Conservation (phyloP, 352 stramenopile species). For the Globisporangium ultimum region DNA sequence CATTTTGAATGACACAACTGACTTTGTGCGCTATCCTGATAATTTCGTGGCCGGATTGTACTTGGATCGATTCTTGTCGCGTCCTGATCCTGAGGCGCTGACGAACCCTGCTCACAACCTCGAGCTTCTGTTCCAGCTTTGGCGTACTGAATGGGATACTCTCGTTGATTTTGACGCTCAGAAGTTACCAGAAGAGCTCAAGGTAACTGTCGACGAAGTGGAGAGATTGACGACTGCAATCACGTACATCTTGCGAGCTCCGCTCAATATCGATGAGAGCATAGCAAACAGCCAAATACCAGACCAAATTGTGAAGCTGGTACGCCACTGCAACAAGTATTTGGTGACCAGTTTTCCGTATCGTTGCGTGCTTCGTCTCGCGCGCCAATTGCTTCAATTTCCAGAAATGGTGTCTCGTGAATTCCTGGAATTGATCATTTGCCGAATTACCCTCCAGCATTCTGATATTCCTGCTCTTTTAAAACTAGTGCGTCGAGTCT, state of each 20-base stretch:
- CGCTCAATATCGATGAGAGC: constrained; percentile 63
- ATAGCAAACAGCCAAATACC: constrained; percentile 67
- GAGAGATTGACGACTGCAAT: constrained; percentile 75
- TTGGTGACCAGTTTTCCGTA: constrained; percentile 74
- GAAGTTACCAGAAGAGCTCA: constrained; percentile 52
- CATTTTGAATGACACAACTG: constrained; percentile 59
- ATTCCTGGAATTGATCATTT: constrained; percentile 72
- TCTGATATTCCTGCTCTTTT: constrained; percentile 62
- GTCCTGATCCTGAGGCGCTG: constrained; percentile 63
- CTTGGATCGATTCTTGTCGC: constrained; percentile 67
- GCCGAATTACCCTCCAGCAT: constrained; percentile 65
- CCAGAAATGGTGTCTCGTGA: constrained; percentile 59
- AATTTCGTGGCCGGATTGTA: constrained; percentile 78
- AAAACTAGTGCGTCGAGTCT: constrained; percentile 68
- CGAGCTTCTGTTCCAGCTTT: constrained; percentile 70
- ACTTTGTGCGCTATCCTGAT: constrained; percentile 54
- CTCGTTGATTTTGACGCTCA: constrained; percentile 63
- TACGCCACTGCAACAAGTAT: constrained; percentile 72
- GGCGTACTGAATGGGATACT: constrained; percentile 51
- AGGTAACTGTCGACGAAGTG: constrained; percentile 41
- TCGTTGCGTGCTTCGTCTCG: constrained; percentile 56
- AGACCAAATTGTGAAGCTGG: constrained; percentile 68
- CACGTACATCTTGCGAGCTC: constrained; percentile 59
- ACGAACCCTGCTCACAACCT: constrained; percentile 80
- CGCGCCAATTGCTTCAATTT: constrained; percentile 63